Evolutionary conservation across 805 yeast species (phyloP), one percentile per base, ranked within the genome.

Genomic region (Saturnispora besseyi): DNA sequence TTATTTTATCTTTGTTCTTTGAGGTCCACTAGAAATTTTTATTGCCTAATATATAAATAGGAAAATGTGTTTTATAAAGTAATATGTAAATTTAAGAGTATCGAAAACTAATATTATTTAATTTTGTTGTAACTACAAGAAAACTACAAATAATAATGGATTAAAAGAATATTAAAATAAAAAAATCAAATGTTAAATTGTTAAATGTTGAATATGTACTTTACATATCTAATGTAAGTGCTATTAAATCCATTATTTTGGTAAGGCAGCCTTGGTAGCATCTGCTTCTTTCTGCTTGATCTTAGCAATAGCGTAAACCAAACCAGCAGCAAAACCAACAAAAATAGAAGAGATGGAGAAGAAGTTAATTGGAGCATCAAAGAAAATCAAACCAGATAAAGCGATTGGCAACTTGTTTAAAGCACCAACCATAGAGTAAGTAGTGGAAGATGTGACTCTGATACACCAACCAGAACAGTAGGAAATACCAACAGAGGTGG

Each of bases 381-480:
- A 93, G 79, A 93, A 91, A 58, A 93, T 64, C 68, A 93, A 79
- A 40, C 99, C 99, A 37, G 96, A 83, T 52, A 93, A 76, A 13
- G 99, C 99, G 63, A 93, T 88, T 65, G 99, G 99, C 62, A 93
- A 81, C 74, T 93, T 93, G 81, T 93, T 93, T 69, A 93, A 79
- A 49, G 99, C 99, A 69, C 99, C 99, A 52, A 93, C 98, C 99
- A 93, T 93, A 49, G 96, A 88, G 75, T 93, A 93, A 50, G 99
- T 93, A 50, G 99, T 93, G 28, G 98, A 90, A 22, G 97, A 88
- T 41, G 99, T 93, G 56, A 93, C 98, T 74, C 99, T 87, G 57
- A 93, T 96, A 79, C 99, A 93, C 99, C 99, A 93, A 54, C 97
- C 99, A 11, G 98, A 89, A 71, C 96, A 88, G 79, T 93, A 93